Conservation (phyloP, 2,329 filamentous ascomycete genomes). For the Scytalidium sp. region DNA sequence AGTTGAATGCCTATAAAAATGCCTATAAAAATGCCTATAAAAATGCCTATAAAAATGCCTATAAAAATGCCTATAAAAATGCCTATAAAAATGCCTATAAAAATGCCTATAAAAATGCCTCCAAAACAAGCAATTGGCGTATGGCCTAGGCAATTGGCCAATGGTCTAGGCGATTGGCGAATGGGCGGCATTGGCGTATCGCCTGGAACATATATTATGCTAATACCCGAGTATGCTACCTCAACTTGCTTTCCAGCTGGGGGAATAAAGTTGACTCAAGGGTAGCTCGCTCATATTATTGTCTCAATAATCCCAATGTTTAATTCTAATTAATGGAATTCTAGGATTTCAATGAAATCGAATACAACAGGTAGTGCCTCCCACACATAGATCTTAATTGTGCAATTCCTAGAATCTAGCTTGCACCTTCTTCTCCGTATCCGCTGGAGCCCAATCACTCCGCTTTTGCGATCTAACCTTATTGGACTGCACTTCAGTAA, state of each 20-base stretch:
- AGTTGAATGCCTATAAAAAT: background rate
- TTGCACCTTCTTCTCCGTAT: slow-evolving; percentile 71
- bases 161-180: background rate
- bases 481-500: slow-evolving; percentile 72
- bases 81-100: background rate
- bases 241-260: no score
- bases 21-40: background rate
- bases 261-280: no score
- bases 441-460: slow-evolving; percentile 75
- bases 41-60: background rate
- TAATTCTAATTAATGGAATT: no score
- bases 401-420: slow-evolving; percentile 52
- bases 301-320: no score
- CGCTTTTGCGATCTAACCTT: slow-evolving; percentile 65
- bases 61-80: background rate
- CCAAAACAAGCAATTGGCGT: background rate
- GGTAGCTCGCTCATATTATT: no score
- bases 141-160: background rate
- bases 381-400: no score
- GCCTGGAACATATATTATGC: background rate
- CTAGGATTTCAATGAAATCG: no score
- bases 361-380: no score
- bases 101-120: background rate
- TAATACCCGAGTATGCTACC: no score
- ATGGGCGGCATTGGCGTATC: background rate